These are phyloP conservation scores for Bolboschoenus planiculmis DNA, from an alignment of 176 grass and related monocot species.

Conservation along the genomic window DNA sequence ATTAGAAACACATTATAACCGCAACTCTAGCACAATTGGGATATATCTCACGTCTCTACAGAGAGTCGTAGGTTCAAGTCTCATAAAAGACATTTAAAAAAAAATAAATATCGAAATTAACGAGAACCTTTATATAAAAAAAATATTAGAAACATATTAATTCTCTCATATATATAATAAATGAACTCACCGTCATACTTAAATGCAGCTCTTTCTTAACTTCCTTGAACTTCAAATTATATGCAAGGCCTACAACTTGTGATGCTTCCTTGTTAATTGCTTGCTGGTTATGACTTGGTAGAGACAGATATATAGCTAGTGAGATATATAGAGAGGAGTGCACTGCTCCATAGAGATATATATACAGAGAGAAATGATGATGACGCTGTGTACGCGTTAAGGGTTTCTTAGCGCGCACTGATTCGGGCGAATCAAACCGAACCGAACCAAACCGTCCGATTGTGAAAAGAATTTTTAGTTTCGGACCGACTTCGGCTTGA, in stretches of 20 bases:
- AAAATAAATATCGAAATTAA: too few relatives aligned
- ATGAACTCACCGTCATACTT: background rate
- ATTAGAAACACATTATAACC: too few relatives aligned
- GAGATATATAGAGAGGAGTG: too few relatives aligned
- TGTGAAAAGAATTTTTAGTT: background rate
- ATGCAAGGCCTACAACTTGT: background rate
- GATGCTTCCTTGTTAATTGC: background rate
- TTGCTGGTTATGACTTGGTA: background rate
- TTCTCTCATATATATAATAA: background rate
- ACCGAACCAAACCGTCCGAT: background rate
- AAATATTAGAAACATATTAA: background rate
- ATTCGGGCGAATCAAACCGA: too few relatives aligned
- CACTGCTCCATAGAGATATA: background rate
- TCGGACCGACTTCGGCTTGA: background rate
- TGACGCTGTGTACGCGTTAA: too few relatives aligned
- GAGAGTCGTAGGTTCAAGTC: too few relatives aligned
- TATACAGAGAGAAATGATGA: background rate
- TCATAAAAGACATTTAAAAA: too few relatives aligned
- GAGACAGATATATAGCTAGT: too few relatives aligned
- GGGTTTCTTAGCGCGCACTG: constrained; percentile 10
- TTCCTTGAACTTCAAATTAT: background rate
- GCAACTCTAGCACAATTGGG: too few relatives aligned
- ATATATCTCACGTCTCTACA: too few relatives aligned
- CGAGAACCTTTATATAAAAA: too few relatives aligned
- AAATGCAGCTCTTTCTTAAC: background rate